Evolutionary conservation across 495 filamentous ascomycete genomes (phyloP).

Genomic region (Aspergillus hancockii): DNA sequence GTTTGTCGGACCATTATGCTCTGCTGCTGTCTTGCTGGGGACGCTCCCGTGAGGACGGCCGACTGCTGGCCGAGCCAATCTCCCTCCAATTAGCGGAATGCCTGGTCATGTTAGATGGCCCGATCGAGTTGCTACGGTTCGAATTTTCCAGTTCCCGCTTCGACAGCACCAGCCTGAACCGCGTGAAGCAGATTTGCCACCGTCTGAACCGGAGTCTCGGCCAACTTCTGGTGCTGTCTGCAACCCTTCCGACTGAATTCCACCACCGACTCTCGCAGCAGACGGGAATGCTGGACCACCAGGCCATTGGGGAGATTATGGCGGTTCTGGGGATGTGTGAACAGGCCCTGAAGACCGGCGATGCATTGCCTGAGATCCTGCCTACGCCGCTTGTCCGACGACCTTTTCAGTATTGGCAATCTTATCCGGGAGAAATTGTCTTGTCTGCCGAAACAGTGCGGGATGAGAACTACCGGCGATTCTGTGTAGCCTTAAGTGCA

Average conservation of each 20-base stretch:
- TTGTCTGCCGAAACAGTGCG: slow-evolving; percentile 33
- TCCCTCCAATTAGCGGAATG: slow-evolving; percentile 34
- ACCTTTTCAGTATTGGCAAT: slow-evolving; percentile 31
- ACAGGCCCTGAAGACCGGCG: slow-evolving; percentile 43
- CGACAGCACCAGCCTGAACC: slow-evolving; percentile 34
- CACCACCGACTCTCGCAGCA: slow-evolving; percentile 30
- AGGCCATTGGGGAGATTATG: slow-evolving; percentile 43
- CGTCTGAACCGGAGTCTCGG: slow-evolving; percentile 37
- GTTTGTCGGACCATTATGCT: slow-evolving; percentile 46
- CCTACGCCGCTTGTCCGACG: slow-evolving; percentile 42
- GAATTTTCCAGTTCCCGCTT: slow-evolving; percentile 47
- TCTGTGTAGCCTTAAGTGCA: slow-evolving; percentile 41
- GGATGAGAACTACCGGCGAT: slow-evolving; percentile 41
- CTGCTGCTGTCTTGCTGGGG: slow-evolving; percentile 45
- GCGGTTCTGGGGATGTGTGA: slow-evolving; percentile 41
- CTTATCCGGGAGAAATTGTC: slow-evolving; percentile 18
- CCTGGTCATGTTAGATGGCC: slow-evolving; percentile 32
- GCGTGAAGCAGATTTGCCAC: slow-evolving; percentile 39
- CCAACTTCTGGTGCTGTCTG: slow-evolving; percentile 36
- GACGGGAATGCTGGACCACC: slow-evolving; percentile 40
- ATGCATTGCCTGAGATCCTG: slow-evolving; percentile 43
- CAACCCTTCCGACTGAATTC: slow-evolving; percentile 32
- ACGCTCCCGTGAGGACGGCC: slow-evolving; percentile 22
- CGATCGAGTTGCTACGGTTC: slow-evolving; percentile 34
- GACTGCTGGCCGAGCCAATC: slow-evolving; percentile 33